phyloP scores from a whole-genome alignment of 1,139 yeast species.

The Scheffersomyces quercinus region DNA sequence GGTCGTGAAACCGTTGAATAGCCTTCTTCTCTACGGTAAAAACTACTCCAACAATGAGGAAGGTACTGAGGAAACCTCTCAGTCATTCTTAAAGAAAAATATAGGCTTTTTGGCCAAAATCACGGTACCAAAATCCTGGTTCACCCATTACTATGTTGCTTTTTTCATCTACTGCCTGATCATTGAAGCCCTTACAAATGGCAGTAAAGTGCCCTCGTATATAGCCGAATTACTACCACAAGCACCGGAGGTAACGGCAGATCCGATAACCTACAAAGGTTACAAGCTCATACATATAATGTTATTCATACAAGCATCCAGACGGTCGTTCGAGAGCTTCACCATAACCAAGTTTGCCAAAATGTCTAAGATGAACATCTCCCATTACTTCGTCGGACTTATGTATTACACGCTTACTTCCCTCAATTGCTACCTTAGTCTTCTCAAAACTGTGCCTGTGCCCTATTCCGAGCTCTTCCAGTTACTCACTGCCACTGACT shows the following conservation, averaged over 20 bases:
- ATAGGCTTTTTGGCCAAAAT: slow-evolving; percentile 9
- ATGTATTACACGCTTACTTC: slow-evolving; percentile 54
- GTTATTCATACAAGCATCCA: slow-evolving; percentile 53
- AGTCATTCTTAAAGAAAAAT: neutral
- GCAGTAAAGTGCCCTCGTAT: neutral
- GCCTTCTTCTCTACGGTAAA: slow-evolving; percentile 16
- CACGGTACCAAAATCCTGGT: slow-evolving; percentile 52
- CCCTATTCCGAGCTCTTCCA: slow-evolving; percentile 1
- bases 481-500: neutral
- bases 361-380: slow-evolving; percentile 63
- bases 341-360: slow-evolving; percentile 49
- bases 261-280: slow-evolving; percentile 1
- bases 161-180: slow-evolving; percentile 18
- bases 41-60: slow-evolving; percentile 1
- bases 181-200: slow-evolving; percentile 1
- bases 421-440: slow-evolving; percentile 17
- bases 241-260: neutral
- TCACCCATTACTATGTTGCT: slow-evolving; percentile 47
- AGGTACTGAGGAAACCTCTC: neutral
- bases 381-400: slow-evolving; percentile 77
- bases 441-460: slow-evolving; percentile 12
- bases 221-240: neutral
- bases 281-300: slow-evolving; percentile 16
- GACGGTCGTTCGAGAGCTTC: slow-evolving; percentile 65
- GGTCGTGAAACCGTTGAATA: slow-evolving; percentile 8